Percentiles rank a stretch among this genome's conserved stretches.
These are phyloP conservation scores for Avena eriantha DNA, from an alignment of 176 grass and related monocot species.

Conservation along the genomic window DNA sequence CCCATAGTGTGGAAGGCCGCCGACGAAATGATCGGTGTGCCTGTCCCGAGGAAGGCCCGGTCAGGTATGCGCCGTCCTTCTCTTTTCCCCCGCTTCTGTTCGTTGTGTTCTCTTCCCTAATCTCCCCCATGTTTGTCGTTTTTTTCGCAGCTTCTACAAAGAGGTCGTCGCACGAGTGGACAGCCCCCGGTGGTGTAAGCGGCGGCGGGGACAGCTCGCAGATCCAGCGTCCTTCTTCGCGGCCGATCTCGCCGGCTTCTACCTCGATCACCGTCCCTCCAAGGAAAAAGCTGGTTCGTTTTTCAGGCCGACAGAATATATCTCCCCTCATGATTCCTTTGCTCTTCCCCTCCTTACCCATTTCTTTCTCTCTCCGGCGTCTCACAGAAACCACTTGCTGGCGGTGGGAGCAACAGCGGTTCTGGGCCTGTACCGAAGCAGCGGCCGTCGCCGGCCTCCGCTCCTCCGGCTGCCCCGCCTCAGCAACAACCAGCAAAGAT, in stretches of 20 bases:
- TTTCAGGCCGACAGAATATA: not conserved
- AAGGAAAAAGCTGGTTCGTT: constrained; percentile 82
- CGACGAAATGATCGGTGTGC: constrained; percentile 98
- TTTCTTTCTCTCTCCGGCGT: constrained; percentile 10
- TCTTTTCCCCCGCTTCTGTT: not conserved
- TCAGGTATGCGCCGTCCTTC: constrained; percentile 57
- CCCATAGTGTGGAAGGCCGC: constrained; percentile 64
- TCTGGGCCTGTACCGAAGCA: constrained; percentile 49
- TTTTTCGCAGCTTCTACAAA: constrained; percentile 65
- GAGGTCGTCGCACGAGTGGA: constrained; percentile 81
- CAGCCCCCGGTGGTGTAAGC: constrained; percentile 53
- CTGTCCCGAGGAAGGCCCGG: constrained; percentile 90
- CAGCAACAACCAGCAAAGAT: constrained; percentile 57
- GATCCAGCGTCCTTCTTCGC: constrained; percentile 73
- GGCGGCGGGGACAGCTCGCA: constrained; percentile 55
- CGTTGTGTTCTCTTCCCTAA: constrained; percentile 4
- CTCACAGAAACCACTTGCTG: constrained; percentile 63
- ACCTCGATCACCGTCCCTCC: constrained; percentile 56
- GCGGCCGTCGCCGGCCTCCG: constrained; percentile 37
- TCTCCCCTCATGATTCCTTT: constrained; percentile 23
- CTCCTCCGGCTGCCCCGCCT: constrained; percentile 43
- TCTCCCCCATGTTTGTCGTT: constrained; percentile 1
- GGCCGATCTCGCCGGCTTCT: constrained; percentile 83
- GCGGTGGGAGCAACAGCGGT: constrained; percentile 42
- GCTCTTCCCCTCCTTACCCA: constrained; percentile 7